Conservation (phyloP, 2,329 filamentous ascomycete genomes). For the Dothiorella sarmentorum region DNA sequence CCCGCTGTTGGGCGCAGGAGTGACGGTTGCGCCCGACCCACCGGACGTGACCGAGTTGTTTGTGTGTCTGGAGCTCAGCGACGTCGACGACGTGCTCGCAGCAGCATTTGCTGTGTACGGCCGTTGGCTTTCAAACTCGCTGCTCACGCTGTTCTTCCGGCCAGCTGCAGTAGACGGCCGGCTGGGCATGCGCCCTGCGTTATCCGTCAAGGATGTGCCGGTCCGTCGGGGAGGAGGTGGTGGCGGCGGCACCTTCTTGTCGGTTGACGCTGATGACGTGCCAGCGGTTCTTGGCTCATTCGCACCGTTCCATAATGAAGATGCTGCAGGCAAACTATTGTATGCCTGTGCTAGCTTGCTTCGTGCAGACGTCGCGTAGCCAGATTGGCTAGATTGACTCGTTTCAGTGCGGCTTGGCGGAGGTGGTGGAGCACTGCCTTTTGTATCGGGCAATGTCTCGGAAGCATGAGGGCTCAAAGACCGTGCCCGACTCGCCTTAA, state of each 20-base stretch:
- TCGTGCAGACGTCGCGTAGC: conserved; percentile 36
- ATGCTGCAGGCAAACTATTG: conserved; percentile 37
- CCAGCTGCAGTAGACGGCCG: not conserved
- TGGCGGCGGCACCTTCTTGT: conserved; percentile 20
- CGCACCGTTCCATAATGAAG: conserved; percentile 22
- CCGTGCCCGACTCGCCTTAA: conserved; percentile 6
- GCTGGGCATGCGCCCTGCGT: not conserved
- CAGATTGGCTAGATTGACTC: conserved; percentile 24
- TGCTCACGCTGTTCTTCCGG: not conserved
- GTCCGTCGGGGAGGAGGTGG: conserved; percentile 18
- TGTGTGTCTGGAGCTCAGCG: conserved; percentile 3
- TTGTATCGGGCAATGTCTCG: conserved; percentile 23
- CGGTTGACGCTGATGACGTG: conserved; percentile 18
- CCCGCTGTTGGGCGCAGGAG: conserved; percentile 17
- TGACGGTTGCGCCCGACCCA: not conserved
- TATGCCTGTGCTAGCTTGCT: conserved; percentile 40
- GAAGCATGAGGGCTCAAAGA: conserved; percentile 24
- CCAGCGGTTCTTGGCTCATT: conserved; percentile 4
- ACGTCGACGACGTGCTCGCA: not conserved
- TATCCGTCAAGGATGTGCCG: conserved; percentile 7
- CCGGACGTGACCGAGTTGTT: conserved; percentile 1
- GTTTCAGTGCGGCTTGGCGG: conserved; percentile 26
- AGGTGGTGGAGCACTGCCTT: conserved; percentile 34
- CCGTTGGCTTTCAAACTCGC: not conserved
- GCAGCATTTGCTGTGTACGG: conserved; percentile 15